phyloP scores from a whole-genome alignment of 176 grass and related monocot species.

The Oryza australiensis region DNA sequence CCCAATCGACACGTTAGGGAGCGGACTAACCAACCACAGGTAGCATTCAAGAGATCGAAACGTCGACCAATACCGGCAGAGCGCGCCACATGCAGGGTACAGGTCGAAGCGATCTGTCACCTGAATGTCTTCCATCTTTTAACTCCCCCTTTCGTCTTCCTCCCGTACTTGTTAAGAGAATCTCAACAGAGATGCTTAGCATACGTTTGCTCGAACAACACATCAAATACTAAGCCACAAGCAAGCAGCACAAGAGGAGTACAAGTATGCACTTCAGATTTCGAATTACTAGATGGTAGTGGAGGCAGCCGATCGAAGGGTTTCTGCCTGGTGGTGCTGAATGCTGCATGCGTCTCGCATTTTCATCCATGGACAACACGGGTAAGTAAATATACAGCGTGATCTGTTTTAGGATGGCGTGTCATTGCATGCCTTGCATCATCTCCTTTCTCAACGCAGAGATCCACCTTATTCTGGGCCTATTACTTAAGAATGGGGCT shows the following conservation, averaged over 20 bases:
- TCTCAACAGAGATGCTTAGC: not conserved
- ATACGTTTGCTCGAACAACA: not conserved
- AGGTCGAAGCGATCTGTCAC: not conserved
- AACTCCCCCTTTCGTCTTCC: not conserved
- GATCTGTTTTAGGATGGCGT: not conserved
- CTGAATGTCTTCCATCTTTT: not conserved
- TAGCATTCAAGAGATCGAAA: not conserved
- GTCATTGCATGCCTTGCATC: conserved; percentile 12
- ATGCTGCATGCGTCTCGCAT: conserved; percentile 6
- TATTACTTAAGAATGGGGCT: not conserved
- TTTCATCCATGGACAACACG: conserved; percentile 10
- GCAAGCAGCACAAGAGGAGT: not conserved
- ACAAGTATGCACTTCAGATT: not conserved
- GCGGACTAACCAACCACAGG: no score
- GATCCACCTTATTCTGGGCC: conserved; percentile 29
- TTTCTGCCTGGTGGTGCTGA: conserved; percentile 14
- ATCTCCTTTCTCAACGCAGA: not conserved
- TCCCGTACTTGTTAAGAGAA: not conserved
- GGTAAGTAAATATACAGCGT: conserved; percentile 24
- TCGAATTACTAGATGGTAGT: not conserved
- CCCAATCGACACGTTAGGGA: not conserved
- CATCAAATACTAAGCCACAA: not conserved
- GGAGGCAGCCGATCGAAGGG: not conserved
- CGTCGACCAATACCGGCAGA: not conserved
- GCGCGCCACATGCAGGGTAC: not conserved